Evolutionary conservation across 768 basidiomycete species (phyloP), one percentile per base, ranked within the genome.

Genomic region (Gyrodon lividus): DNA sequence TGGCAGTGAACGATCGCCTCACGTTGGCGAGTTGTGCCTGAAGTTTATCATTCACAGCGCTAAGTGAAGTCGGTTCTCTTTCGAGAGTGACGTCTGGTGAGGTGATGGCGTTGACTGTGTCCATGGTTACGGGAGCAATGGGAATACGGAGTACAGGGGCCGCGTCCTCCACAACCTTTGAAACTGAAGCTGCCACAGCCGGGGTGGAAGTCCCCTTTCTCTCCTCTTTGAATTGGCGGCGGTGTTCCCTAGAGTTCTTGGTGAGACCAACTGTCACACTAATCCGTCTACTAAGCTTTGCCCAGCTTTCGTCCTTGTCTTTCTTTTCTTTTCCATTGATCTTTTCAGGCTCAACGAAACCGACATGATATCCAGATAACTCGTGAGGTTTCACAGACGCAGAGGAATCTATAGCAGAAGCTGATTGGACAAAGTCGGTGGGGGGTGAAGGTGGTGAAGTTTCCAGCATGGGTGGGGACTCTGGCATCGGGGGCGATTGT

Each of bases 211-310:
- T 43, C 5, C 35, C 70, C 41, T 68, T 72, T 26, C 68, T 69
- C 44, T 72, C 75, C 28, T 65, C 67, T 61, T 69, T 71, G 22
- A 57, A 50, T 6, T 60, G 59, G 34, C 65, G 49, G 37, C 58
- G 20, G 44, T 59, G 51, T 43, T 69, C 59, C 57, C 61, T 64
- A 55, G 62, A 60, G 63, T 57, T 44, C 57, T 64, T 67, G 44
- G 62, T 52, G 43, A 82, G 66, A 23, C 79, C 76, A 48, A 87
- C 78, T 5, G 77, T 75, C 55, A 82, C 68, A 59, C 82, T 86
- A 48, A 89, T 77, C 52, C 86, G 72, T 59, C 83, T 72, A 12
- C 86, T 78, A 35, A 89, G 58, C 62, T 81, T 85, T n/a, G 77
- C 72, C 86, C 86, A 89, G 24, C 72, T 68, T 22, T 74, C 71